phyloP scores from a whole-genome alignment of 1,284 basidiomycete genomes.

The Pseudozyma flocculosa region DNA sequence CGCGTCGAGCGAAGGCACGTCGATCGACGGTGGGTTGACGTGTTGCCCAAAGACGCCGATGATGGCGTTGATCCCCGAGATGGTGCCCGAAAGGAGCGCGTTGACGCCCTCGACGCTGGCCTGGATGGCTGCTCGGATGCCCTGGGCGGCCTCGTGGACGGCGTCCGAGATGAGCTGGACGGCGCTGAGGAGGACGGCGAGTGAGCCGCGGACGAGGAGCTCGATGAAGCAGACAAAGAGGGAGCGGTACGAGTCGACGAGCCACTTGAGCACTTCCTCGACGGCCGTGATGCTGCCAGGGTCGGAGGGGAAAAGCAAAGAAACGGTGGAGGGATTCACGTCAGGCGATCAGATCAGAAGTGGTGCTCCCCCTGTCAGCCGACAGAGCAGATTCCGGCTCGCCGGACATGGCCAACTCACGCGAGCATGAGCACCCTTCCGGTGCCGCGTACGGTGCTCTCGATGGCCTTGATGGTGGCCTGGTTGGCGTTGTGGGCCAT shows the following conservation, averaged over 20 bases:
- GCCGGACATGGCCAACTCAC: no score
- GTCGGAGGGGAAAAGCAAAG: constrained; percentile 62
- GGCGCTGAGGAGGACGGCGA: constrained; percentile 76
- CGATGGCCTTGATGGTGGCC: constrained; percentile 73
- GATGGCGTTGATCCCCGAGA: constrained; percentile 36
- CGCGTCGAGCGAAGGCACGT: constrained; percentile 60
- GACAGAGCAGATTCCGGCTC: no score
- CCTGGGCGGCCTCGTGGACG: constrained; percentile 71
- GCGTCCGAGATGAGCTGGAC: constrained; percentile 67
- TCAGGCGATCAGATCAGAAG: neutral
- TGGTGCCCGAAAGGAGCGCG: constrained; percentile 15
- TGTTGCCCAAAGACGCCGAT: constrained; percentile 31
- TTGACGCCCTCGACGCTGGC: constrained; percentile 34
- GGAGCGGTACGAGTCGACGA: constrained; percentile 86
- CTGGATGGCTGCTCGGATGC: constrained; percentile 71
- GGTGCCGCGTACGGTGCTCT: constrained; percentile 74
- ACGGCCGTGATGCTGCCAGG: constrained; percentile 14
- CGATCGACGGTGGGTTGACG: constrained; percentile 25
- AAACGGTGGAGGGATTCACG: neutral
- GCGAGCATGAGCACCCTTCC: constrained; percentile 56
- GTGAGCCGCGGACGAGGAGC: constrained; percentile 76
- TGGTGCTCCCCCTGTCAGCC: no score
- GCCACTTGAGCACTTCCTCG: constrained; percentile 63
- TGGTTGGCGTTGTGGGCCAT: constrained; percentile 80
- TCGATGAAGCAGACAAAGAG: constrained; percentile 90